phyloP scores from a whole-genome alignment of 2,329 filamentous ascomycete genomes.

The Calcarisporium arbuscula region DNA sequence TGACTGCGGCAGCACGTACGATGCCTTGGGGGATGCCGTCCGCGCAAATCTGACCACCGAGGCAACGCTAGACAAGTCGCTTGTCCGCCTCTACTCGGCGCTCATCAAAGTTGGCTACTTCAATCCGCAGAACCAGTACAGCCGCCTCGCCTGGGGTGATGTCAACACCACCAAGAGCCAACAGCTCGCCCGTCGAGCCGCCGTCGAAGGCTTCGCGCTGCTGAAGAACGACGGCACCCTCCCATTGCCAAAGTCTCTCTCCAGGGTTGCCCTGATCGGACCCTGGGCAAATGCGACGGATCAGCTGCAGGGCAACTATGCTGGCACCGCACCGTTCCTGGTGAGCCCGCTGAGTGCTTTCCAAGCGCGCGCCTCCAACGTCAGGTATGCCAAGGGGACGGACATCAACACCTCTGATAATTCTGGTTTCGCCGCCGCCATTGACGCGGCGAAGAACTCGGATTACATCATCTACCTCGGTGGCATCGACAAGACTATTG shows the following conservation, averaged over 20 bases:
- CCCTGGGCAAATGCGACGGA: slow-evolving; percentile 33
- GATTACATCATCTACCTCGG: slow-evolving; percentile 49
- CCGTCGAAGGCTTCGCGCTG: slow-evolving; percentile 38
- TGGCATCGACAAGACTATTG: slow-evolving; percentile 47
- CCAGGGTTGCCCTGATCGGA: slow-evolving; percentile 21
- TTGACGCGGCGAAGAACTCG: slow-evolving; percentile 32
- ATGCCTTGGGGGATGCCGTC: slow-evolving; percentile 27
- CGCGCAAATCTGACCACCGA: slow-evolving; percentile 32
- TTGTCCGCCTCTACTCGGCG: slow-evolving; percentile 42
- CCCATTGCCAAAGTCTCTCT: slow-evolving; percentile 31
- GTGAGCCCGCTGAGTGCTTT: slow-evolving; percentile 9
- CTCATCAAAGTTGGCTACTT: slow-evolving; percentile 54
- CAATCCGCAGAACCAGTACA: slow-evolving; percentile 42
- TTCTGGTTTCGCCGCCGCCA: slow-evolving; percentile 23
- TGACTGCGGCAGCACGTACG: slow-evolving; percentile 13
- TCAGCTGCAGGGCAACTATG: slow-evolving; percentile 18
- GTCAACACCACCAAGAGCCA: slow-evolving; percentile 49
- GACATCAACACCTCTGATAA: slow-evolving; percentile 19
- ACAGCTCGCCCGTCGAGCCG: slow-evolving; percentile 49
- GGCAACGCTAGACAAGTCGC: slow-evolving; percentile 5
- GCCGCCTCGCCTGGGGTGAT: slow-evolving; percentile 45
- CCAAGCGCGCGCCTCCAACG: slow-evolving; percentile 11
- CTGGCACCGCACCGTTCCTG: slow-evolving; percentile 16
- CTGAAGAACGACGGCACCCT: slow-evolving; percentile 49
- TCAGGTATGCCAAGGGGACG: slow-evolving; percentile 31